Evolutionary conservation across 768 basidiomycete genomes (phyloP).

Genomic region (Hericium coralloides): DNA sequence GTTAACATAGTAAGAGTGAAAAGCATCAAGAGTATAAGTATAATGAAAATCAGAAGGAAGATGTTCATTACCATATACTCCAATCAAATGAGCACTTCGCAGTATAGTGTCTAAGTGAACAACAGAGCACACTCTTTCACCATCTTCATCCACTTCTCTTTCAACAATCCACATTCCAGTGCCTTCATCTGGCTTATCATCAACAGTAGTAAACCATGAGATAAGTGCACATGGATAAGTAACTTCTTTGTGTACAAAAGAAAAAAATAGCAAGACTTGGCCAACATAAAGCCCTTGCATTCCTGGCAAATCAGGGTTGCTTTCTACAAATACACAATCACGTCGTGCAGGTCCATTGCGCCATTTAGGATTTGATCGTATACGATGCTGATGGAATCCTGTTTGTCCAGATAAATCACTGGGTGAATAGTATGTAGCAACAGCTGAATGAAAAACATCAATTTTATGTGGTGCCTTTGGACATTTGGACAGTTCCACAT

Average conservation of each 20-base stretch:
- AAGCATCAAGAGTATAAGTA: too few relatives aligned
- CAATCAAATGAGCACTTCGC: too few relatives aligned
- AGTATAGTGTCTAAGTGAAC: too few relatives aligned
- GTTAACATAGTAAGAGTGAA: too few relatives aligned
- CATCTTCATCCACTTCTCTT: too few relatives aligned
- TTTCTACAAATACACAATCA: slow-evolving; percentile 20
- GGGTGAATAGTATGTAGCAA: slow-evolving; percentile 18
- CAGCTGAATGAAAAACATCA: slow-evolving; percentile 17
- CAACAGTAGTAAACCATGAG: slow-evolving; percentile 15
- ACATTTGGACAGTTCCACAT: background rate
- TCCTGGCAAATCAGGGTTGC: slow-evolving; percentile 2
- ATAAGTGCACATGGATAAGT: slow-evolving; percentile 17
- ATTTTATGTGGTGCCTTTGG: slow-evolving; percentile 3
- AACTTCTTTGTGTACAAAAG: slow-evolving; percentile 6
- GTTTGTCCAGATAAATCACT: slow-evolving; percentile 20
- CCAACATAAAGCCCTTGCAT: slow-evolving; percentile 17
- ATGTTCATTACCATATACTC: too few relatives aligned
- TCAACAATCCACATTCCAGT: too few relatives aligned
- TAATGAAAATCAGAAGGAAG: too few relatives aligned
- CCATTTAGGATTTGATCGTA: slow-evolving; percentile 18
- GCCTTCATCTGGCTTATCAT: slow-evolving; percentile 15
- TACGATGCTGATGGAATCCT: slow-evolving; percentile 22
- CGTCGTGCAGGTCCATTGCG: background rate
- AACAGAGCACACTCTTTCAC: too few relatives aligned
- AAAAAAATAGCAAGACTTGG: slow-evolving; percentile 17